Conservation (phyloP, 805 yeast genomes). For the Starmerella cellae region DNA sequence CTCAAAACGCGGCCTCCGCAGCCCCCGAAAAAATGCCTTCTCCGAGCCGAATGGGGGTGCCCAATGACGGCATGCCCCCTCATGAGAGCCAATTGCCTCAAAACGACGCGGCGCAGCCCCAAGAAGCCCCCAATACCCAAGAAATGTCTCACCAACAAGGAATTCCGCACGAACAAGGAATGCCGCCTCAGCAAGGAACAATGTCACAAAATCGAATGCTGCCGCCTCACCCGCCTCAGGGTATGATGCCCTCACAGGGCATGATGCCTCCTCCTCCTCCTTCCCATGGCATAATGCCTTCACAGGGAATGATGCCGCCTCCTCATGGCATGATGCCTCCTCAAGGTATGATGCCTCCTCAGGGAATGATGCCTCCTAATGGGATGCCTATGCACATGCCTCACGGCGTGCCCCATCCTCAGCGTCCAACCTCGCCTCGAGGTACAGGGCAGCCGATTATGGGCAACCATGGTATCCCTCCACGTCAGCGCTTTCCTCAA, state of each 20-base stretch:
- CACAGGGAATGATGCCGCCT: slow-evolving; percentile 2
- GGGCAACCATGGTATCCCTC: not conserved
- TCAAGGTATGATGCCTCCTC: not conserved
- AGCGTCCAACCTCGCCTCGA: too few relatives aligned
- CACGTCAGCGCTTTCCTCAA: not conserved
- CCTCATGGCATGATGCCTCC: slow-evolving; percentile 1
- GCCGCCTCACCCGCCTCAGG: not conserved
- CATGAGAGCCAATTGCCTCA: not conserved
- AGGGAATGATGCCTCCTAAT: not conserved
- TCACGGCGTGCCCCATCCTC: not conserved
- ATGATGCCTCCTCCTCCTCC: not conserved
- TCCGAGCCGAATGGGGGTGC: not conserved
- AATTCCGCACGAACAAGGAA: not conserved
- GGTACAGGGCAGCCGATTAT: not conserved
- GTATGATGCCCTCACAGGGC: not conserved
- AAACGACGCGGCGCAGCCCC: not conserved
- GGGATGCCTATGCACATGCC: slow-evolving; percentile 1
- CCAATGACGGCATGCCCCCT: slow-evolving; percentile 1
- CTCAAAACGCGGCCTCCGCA: too few relatives aligned
- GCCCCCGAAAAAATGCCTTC: not conserved
- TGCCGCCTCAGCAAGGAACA: slow-evolving; percentile 2
- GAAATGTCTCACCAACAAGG: slow-evolving; percentile 1
- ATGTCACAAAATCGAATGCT: not conserved
- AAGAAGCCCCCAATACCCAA: not conserved
- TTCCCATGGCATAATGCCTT: not conserved